These are phyloP conservation scores for Colletotrichum tropicale DNA, from an alignment of 2,329 filamentous ascomycete genomes.

Conservation along the genomic window DNA sequence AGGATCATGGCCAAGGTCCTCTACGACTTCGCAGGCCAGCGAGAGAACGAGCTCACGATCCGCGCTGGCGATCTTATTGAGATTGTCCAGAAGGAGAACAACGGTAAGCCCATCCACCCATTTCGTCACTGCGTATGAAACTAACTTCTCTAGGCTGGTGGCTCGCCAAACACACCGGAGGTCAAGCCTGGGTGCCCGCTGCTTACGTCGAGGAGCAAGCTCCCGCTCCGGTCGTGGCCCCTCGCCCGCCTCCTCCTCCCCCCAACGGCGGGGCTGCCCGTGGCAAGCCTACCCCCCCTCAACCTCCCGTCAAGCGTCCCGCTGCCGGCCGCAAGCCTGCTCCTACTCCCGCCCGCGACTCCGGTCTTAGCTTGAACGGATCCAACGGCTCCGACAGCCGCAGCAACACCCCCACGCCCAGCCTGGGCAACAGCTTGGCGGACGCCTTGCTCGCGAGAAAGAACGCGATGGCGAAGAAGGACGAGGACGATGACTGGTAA, in stretches of 20 bases:
- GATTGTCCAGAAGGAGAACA: constrained; percentile 92
- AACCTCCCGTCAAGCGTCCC: constrained; percentile 82
- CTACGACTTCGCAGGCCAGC: constrained; percentile 89
- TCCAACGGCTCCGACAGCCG: constrained; percentile 65
- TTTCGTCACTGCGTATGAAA: background rate
- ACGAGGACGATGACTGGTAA: constrained; percentile 74
- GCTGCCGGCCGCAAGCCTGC: constrained; percentile 74
- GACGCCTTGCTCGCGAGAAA: constrained; percentile 80
- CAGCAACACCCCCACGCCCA: constrained; percentile 74
- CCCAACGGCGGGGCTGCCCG: constrained; percentile 54
- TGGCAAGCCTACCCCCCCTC: constrained; percentile 74
- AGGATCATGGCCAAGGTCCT: constrained; percentile 88
- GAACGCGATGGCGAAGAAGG: constrained; percentile 74
- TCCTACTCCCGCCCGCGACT: constrained; percentile 71
- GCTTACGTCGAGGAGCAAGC: constrained; percentile 91
- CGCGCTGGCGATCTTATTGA: constrained; percentile 81
- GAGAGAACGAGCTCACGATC: constrained; percentile 83
- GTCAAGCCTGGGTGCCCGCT: constrained; percentile 93
- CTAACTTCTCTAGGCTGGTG: constrained; percentile 79
- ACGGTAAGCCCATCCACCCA: constrained; percentile 66
- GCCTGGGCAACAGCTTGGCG: constrained; percentile 75
- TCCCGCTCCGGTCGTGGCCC: constrained; percentile 63
- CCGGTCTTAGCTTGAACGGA: constrained; percentile 65
- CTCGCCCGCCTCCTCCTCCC: constrained; percentile 70
- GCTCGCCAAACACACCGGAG: constrained; percentile 76